phyloP scores from a whole-genome alignment of 192 early-diverging fungal species.

The Dissophora ornata region DNA sequence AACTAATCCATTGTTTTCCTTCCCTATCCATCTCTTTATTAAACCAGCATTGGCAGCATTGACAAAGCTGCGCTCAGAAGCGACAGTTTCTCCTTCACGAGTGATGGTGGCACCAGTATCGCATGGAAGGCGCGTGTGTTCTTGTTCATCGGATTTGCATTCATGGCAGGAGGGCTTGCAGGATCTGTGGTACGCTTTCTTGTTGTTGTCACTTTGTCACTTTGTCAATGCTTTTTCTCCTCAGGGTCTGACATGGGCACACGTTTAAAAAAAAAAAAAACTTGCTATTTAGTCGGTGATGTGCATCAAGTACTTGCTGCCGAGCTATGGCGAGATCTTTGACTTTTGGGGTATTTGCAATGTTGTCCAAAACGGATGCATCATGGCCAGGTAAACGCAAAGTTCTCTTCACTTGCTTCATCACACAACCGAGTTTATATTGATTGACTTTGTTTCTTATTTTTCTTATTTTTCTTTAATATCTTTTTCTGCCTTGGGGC shows the following conservation, averaged over 20 bases:
- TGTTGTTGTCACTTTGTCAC: neutral
- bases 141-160: slow-evolving; percentile 68
- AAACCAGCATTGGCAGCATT: slow-evolving; percentile 62
- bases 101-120: slow-evolving; percentile 38
- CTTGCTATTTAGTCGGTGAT: slow-evolving; percentile 23
- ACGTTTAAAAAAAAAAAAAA: too few species aligned
- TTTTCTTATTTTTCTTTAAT: neutral
- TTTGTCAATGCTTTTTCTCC: too few species aligned
- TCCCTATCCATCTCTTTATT: neutral
- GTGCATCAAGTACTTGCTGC: slow-evolving; percentile 44
- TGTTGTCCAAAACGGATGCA: slow-evolving; percentile 40
- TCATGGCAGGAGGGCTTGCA: slow-evolving; percentile 69
- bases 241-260: neutral
- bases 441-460: neutral
- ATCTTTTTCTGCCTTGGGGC: too few species aligned
- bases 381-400: slow-evolving; percentile 36
- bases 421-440: neutral
- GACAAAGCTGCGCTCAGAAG: slow-evolving; percentile 60
- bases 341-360: slow-evolving; percentile 51
- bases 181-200: slow-evolving; percentile 61
- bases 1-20: neutral
- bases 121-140: slow-evolving; percentile 64
- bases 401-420: neutral
- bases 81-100: slow-evolving; percentile 60
- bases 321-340: slow-evolving; percentile 28